Conservation (phyloP, 1,284 basidiomycete genomes). For the Leccinum fallax region DNA sequence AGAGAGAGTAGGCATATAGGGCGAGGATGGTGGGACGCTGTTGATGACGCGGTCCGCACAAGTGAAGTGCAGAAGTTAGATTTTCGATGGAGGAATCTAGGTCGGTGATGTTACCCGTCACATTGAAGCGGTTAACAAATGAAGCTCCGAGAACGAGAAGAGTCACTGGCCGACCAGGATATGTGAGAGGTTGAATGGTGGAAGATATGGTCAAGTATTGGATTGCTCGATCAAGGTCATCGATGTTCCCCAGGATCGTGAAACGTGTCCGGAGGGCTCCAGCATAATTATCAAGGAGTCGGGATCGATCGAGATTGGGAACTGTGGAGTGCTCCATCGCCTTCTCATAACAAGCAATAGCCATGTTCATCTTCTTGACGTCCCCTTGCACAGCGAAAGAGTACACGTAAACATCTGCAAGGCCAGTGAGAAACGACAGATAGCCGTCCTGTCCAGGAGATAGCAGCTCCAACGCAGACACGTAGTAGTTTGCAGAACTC, state of each 20-base stretch:
- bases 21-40: constrained; percentile 16
- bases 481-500: constrained; percentile 11
- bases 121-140: constrained; percentile 15
- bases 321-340: constrained; percentile 23
- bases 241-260: constrained; percentile 8
- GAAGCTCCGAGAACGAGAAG: constrained; percentile 16
- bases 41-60: constrained; percentile 13
- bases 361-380: constrained; percentile 18
- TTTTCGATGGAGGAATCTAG: constrained; percentile 22
- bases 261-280: constrained; percentile 23
- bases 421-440: constrained; percentile 8
- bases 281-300: constrained; percentile 27
- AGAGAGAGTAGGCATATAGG: constrained; percentile 19
- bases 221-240: constrained; percentile 28
- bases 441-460: constrained; percentile 23
- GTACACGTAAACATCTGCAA: constrained; percentile 10
- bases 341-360: constrained; percentile 17
- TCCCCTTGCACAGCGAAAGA: constrained; percentile 16
- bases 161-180: constrained; percentile 12
- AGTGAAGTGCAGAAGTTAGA: constrained; percentile 17
- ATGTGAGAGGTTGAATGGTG: constrained; percentile 17
- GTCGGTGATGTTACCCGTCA: constrained; percentile 11
- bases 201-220: constrained; percentile 22
- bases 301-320: constrained; percentile 20
- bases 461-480: constrained; percentile 19